A percentile compares a stretch with the other conserved stretches of the same genome.
phyloP scores from a whole-genome alignment of 2,329 filamentous ascomycete species.

The Hypomyces rosellus region DNA sequence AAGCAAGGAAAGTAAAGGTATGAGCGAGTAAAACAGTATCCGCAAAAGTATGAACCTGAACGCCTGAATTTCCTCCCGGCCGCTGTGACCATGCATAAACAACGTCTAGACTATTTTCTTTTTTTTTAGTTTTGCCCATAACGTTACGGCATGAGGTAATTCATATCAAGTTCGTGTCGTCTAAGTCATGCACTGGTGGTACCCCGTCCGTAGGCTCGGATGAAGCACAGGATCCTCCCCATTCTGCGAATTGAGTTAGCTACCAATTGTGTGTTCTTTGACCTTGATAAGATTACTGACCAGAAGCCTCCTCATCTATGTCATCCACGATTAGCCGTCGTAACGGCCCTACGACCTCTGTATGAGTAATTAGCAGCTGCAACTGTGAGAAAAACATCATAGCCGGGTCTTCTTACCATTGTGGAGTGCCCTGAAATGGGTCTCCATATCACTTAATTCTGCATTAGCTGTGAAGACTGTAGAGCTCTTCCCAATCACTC shows the following conservation, averaged over 20 bases:
- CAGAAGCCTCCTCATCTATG: slow-evolving; percentile 52
- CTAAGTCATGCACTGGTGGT: slow-evolving; percentile 35
- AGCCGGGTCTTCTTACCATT: slow-evolving; percentile 19
- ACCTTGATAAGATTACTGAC: slow-evolving; percentile 36
- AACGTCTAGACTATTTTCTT: too few species aligned
- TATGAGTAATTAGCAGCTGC: slow-evolving; percentile 5
- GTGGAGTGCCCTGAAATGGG: slow-evolving; percentile 21
- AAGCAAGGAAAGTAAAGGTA: too few species aligned
- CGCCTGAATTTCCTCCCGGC: too few species aligned
- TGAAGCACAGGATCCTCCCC: slow-evolving; percentile 49
- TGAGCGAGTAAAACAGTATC: too few species aligned
- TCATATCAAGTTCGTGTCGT: slow-evolving; percentile 27
- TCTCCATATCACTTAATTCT: slow-evolving; percentile 24
- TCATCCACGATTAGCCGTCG: slow-evolving; percentile 50
- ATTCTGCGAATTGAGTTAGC: slow-evolving; percentile 34
- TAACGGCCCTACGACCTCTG: slow-evolving; percentile 43
- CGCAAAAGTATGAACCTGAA: too few species aligned
- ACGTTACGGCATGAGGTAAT: neutral
- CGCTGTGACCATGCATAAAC: too few species aligned
- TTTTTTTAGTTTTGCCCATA: too few species aligned
- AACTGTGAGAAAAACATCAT: neutral
- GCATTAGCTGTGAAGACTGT: slow-evolving; percentile 32
- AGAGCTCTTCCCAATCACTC: slow-evolving; percentile 37
- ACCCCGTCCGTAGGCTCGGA: slow-evolving; percentile 49
- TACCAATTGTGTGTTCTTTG: neutral